Evolutionary conservation across 345 rosid species (phyloP).

Genomic region (Murraya paniculata): DNA sequence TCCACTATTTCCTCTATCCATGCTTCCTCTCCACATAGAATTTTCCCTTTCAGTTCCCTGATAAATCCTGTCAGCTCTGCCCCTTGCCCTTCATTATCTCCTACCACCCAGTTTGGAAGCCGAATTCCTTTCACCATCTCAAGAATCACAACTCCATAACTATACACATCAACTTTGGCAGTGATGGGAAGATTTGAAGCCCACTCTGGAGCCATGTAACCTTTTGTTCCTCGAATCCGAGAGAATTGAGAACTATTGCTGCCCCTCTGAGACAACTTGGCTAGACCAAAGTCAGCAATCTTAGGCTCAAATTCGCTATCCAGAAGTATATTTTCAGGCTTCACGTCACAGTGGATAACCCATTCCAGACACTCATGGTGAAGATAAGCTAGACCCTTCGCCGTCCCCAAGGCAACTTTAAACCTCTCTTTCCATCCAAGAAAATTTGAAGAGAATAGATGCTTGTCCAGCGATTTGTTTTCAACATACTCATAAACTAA

Average conservation of each 20-base stretch:
- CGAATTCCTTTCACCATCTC: slow-evolving; percentile 41
- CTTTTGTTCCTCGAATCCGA: slow-evolving; percentile 35
- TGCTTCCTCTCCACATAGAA: slow-evolving; percentile 21
- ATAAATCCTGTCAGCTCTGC: slow-evolving; percentile 30
- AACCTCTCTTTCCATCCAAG: slow-evolving; percentile 51
- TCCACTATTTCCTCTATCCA: slow-evolving; percentile 18
- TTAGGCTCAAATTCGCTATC: slow-evolving; percentile 46
- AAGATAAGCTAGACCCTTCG: slow-evolving; percentile 53
- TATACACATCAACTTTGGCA: slow-evolving; percentile 40
- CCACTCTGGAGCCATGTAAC: slow-evolving; percentile 47
- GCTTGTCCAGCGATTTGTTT: slow-evolving; percentile 49
- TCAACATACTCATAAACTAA: slow-evolving; percentile 51
- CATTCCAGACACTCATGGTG: slow-evolving; percentile 64
- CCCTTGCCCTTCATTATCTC: slow-evolving; percentile 21
- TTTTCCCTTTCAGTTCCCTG: slow-evolving; percentile 22
- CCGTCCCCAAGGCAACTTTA: slow-evolving; percentile 54
- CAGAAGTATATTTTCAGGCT: slow-evolving; percentile 61
- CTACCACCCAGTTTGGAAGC: slow-evolving; percentile 27
- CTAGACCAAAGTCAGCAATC: slow-evolving; percentile 53
- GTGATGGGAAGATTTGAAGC: slow-evolving; percentile 36
- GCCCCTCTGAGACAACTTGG: slow-evolving; percentile 38
- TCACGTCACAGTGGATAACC: slow-evolving; percentile 59
- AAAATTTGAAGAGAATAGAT: slow-evolving; percentile 28
- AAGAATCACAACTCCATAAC: slow-evolving; percentile 43
- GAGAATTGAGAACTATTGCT: slow-evolving; percentile 17